Evolutionary conservation across 805 yeast genomes (phyloP).

Genomic region (Ascoidea rubescens): DNA sequence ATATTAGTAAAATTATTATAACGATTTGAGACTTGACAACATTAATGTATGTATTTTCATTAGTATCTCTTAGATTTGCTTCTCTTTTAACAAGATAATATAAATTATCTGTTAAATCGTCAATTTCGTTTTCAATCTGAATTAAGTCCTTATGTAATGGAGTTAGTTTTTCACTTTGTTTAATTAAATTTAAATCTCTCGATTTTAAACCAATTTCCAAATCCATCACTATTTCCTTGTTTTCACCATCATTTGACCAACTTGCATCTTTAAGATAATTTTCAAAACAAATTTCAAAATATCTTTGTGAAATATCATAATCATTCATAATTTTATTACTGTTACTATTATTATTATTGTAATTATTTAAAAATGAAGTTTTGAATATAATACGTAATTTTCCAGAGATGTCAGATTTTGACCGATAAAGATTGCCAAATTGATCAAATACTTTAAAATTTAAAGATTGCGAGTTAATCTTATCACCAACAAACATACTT

Average conservation of each 20-base stretch:
- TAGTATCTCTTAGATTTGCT: conserved; percentile 10
- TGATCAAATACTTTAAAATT: conserved; percentile 4
- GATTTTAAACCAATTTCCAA: conserved; percentile 8
- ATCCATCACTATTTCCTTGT: conserved; percentile 12
- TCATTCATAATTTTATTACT: background rate
- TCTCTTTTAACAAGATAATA: conserved; percentile 9
- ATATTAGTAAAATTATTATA: conserved; percentile 7
- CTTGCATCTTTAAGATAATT: conserved; percentile 20
- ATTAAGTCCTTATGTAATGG: conserved; percentile 3
- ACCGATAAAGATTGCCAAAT: conserved; percentile 4
- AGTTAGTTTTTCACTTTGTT: conserved; percentile 5
- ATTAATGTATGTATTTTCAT: conserved; percentile 10
- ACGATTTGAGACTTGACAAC: conserved; percentile 6
- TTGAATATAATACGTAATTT: conserved; percentile 6
- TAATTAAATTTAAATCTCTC: conserved; percentile 3
- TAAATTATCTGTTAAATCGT: conserved; percentile 2
- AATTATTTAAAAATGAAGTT: background rate
- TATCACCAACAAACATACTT: conserved; percentile 5
- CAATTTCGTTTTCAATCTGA: conserved; percentile 1
- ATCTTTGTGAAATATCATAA: background rate
- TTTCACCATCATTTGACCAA: conserved; percentile 18
- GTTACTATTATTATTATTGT: background rate
- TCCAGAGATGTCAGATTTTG: conserved; percentile 1
- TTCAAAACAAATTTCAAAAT: conserved; percentile 17
- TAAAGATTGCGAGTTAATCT: conserved; percentile 4